Percentiles rank a stretch among this genome's conserved stretches.
Conservation (phyloP, 768 basidiomycete genomes). For the Tephrocybe rancida region DNA sequence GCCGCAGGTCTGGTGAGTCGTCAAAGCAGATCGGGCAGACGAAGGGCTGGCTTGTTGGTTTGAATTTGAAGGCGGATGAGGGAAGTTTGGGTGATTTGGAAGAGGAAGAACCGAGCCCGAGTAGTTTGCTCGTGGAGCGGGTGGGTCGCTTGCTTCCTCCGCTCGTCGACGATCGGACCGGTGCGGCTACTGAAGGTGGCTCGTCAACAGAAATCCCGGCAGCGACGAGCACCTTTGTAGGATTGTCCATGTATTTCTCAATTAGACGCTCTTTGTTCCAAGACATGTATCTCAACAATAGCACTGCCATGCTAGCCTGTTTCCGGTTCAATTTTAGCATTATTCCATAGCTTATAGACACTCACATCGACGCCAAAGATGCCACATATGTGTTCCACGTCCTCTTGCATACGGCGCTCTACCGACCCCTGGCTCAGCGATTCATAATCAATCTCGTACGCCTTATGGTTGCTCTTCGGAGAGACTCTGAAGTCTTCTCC, state of each 20-base stretch:
- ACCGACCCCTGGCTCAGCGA: constrained; percentile 73
- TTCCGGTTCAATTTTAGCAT: constrained; percentile 1
- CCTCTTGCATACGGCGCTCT: constrained; percentile 74
- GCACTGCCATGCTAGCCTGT: constrained; percentile 68
- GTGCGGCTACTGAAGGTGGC: constrained; percentile 36
- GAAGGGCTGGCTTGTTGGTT: constrained; percentile 49
- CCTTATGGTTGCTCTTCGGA: constrained; percentile 58
- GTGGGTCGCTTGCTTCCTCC: constrained; percentile 31
- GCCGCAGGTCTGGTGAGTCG: constrained; percentile 59
- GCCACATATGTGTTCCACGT: constrained; percentile 84
- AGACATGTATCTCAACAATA: constrained; percentile 79
- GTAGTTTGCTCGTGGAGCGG: constrained; percentile 39
- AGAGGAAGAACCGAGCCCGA: constrained; percentile 30
- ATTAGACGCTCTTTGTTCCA: constrained; percentile 98
- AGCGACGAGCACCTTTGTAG: constrained; percentile 64
- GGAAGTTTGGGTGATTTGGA: constrained; percentile 32
- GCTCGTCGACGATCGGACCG: constrained; percentile 31
- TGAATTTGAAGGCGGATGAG: constrained; percentile 39
- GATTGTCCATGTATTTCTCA: constrained; percentile 97
- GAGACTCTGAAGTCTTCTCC: constrained; percentile 63
- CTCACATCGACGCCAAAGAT: constrained; percentile 90
- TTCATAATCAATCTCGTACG: constrained; percentile 87
- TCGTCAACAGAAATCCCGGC: constrained; percentile 67
- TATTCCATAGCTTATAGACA: constrained; percentile 16
- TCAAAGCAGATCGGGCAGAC: constrained; percentile 95